Base-by-base conservation (phyloP, 2,329 filamentous ascomycete species). In the Epichloe sibirici region DNA sequence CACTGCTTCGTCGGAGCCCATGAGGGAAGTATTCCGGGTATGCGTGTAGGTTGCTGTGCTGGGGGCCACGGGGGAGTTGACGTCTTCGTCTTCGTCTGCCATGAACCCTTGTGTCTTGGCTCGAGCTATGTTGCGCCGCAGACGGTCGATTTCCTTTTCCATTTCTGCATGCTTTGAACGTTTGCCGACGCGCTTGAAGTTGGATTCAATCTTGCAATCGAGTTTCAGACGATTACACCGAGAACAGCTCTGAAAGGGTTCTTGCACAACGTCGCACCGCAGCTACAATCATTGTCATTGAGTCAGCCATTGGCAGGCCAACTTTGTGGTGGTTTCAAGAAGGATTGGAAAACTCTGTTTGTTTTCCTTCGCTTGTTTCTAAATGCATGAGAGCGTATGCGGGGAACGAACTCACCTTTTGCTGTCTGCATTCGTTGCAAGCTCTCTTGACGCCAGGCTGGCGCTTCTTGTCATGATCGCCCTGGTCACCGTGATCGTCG, bases 181-280 rank as follows among this genome's bases (percentile, higher is more conserved):
- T 73, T 93, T 93, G 57, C 87, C 85, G 17, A 90, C 75, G 60
- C 87, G 83, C 75, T 90, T 90, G 71, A 91, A 91, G 68, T 90
- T 89, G 62, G 85, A 87, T 67, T 91, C 86, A 67, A 93, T 91
- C 67, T 88, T 88, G 75, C 88, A 93, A 56, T 84, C 80, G 56
- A 91, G 82, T 68, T 86, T 87, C 63, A 90, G 79, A 61, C 88
- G 86, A 65, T 80, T 80, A 71, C 88, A 93, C 53, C 88, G 78
- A 51, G 83, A 83, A 71, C 88, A 93, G 61, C 81, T 81, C 61
- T 82, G 79, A 66, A 90, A 90, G 17, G 86, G 86, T 31, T 88
- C 86, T 69, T 90, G 86, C 60, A 87, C 75, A 59, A 91, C 87
- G 73, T 91, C 86, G 76, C 88, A 93, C 63, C 86, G 85, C 56